Evolutionary conservation across 176 grass and related monocot genomes (phyloP).

Genomic region (Stipa capillata): DNA sequence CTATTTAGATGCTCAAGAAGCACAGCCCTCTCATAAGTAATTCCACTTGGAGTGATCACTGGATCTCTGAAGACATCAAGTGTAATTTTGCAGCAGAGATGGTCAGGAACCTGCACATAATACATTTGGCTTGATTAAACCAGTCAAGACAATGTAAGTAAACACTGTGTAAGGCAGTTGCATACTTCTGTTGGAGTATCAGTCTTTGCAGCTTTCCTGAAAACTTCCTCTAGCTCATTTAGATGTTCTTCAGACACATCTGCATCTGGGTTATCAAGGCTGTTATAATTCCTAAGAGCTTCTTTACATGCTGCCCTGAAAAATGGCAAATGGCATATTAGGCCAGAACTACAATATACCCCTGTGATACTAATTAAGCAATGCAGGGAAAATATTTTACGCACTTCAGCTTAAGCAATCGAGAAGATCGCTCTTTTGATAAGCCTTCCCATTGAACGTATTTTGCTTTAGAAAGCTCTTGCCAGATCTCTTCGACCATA

Average conservation of each 20-base stretch:
- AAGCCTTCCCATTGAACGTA: constrained; percentile 78
- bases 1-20: constrained; percentile 80
- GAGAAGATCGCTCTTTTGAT: constrained; percentile 32
- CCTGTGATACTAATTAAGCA: neutral
- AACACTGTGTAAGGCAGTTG: neutral
- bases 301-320: constrained; percentile 63
- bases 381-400: constrained; percentile 14
- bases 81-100: constrained; percentile 96
- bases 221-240: constrained; percentile 54
- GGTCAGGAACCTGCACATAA: constrained; percentile 71
- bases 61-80: constrained; percentile 82
- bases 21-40: constrained; percentile 78
- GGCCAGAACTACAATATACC: neutral
- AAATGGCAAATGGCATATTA: neutral
- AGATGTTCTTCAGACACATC: constrained; percentile 44
- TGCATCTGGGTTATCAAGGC: constrained; percentile 29
- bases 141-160: neutral
- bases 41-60: constrained; percentile 79
- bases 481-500: constrained; percentile 81
- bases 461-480: constrained; percentile 75
- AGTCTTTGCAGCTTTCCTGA: constrained; percentile 42
- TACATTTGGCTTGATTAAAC: neutral
- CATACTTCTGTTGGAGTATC: constrained; percentile 67
- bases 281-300: constrained; percentile 52
- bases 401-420: constrained; percentile 53